These are phyloP conservation scores for Alloascoidea hylecoeti DNA, from an alignment of 805 yeast species.

Conservation along the genomic window DNA sequence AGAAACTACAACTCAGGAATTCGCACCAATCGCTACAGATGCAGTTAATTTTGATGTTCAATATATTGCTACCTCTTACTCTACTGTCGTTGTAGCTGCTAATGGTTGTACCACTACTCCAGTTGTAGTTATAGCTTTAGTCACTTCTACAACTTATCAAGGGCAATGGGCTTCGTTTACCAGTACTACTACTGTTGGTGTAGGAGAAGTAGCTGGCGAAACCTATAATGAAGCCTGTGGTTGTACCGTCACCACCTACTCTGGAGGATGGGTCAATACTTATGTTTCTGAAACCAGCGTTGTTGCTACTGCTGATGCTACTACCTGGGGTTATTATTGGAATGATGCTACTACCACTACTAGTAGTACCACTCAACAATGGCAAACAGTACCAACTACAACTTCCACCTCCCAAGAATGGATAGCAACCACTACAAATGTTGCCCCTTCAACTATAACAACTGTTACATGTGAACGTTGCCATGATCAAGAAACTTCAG, in stretches of 20 bases:
- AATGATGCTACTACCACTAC: neutral
- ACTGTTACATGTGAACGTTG: too few species aligned
- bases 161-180: neutral
- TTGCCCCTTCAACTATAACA: too few species aligned
- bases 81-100: neutral
- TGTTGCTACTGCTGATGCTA: neutral
- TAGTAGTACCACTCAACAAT: too few species aligned
- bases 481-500: too few species aligned
- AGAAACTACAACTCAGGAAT: neutral
- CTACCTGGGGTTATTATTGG: neutral
- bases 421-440: too few species aligned
- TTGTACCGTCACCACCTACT: neutral
- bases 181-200: neutral
- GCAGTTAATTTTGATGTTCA: neutral
- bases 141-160: neutral
- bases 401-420: too few species aligned
- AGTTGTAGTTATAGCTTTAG: neutral
- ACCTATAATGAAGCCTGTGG: constrained; percentile 1
- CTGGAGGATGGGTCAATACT: neutral
- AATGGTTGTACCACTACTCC: neutral
- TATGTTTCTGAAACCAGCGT: neutral
- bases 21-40: neutral
- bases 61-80: constrained; percentile 1
- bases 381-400: too few species aligned
- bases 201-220: neutral